A percentile compares a stretch with the other conserved stretches of the same genome.
phyloP scores from a whole-genome alignment of 192 early-diverging fungal species.

The Coemansia sp. region DNA sequence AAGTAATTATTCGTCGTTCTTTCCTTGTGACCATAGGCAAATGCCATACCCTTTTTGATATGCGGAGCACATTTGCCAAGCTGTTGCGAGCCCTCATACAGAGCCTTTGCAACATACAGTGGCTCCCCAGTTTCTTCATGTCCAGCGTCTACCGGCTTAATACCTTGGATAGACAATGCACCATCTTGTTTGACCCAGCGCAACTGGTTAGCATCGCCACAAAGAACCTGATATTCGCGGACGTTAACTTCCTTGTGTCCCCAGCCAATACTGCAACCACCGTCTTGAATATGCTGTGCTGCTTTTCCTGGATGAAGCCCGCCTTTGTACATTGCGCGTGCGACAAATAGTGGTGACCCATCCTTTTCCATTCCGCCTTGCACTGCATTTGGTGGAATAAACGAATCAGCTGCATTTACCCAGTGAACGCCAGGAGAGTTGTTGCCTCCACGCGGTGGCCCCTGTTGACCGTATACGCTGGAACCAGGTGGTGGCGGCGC shows the following conservation, averaged over 20 bases:
- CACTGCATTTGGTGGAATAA: slow-evolving; percentile 52
- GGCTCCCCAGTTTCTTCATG: slow-evolving; percentile 52
- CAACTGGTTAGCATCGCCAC: slow-evolving; percentile 57
- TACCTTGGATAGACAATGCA: background rate
- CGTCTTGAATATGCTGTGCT: slow-evolving; percentile 47
- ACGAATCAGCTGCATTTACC: slow-evolving; percentile 21
- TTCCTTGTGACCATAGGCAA: slow-evolving; percentile 53
- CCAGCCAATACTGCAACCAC: slow-evolving; percentile 56
- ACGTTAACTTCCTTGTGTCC: slow-evolving; percentile 55
- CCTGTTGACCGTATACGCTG: background rate
- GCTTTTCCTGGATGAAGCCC: slow-evolving; percentile 54
- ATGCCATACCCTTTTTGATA: slow-evolving; percentile 53
- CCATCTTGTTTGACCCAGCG: slow-evolving; percentile 56
- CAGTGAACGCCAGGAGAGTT: slow-evolving; percentile 19
- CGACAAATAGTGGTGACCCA: slow-evolving; percentile 59
- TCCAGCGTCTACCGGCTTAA: slow-evolving; percentile 32
- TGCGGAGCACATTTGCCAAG: slow-evolving; percentile 55
- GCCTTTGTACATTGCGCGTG: slow-evolving; percentile 55
- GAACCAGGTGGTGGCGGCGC: background rate
- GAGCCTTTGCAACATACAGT: slow-evolving; percentile 53
- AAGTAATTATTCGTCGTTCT: slow-evolving; percentile 37
- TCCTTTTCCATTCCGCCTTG: slow-evolving; percentile 59
- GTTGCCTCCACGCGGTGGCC: slow-evolving; percentile 9
- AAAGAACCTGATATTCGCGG: slow-evolving; percentile 58
- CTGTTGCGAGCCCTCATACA: slow-evolving; percentile 53